Evolutionary conservation across 768 basidiomycete genomes (phyloP).

Genomic region (Pulveroboletus ravenelii): DNA sequence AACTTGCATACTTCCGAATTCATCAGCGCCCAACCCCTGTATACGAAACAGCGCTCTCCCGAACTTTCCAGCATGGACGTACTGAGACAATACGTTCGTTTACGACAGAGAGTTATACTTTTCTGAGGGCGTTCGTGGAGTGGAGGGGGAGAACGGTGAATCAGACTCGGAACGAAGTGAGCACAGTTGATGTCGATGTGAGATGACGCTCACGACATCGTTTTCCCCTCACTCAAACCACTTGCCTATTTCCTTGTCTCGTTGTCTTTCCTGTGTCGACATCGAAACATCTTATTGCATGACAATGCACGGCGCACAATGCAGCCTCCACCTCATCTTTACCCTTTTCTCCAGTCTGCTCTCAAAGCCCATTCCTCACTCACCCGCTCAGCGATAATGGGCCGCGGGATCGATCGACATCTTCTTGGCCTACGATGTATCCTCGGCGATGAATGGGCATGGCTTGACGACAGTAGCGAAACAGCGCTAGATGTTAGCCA

Average conservation of each 20-base stretch:
- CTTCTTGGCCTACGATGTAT: slow-evolving; percentile 77
- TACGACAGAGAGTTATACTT: slow-evolving; percentile 66
- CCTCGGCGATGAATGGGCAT: slow-evolving; percentile 37
- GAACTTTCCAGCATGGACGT: slow-evolving; percentile 80
- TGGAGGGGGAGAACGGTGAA: slow-evolving; percentile 13
- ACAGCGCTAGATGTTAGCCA: neutral
- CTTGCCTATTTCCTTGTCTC: slow-evolving; percentile 23
- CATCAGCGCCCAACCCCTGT: slow-evolving; percentile 78
- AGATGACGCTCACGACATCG: neutral
- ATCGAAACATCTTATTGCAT: neutral
- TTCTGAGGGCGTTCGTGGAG: slow-evolving; percentile 28
- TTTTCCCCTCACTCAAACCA: slow-evolving; percentile 1
- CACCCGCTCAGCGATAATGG: slow-evolving; percentile 73
- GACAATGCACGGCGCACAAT: neutral
- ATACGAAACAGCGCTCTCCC: slow-evolving; percentile 89
- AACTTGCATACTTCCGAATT: slow-evolving; percentile 84
- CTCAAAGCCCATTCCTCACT: slow-evolving; percentile 65
- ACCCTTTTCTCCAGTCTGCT: slow-evolving; percentile 59
- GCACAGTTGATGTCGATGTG: neutral
- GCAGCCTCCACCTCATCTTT: slow-evolving; percentile 27
- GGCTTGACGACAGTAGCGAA: slow-evolving; percentile 19
- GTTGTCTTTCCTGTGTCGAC: neutral
- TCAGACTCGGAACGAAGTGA: slow-evolving; percentile 8
- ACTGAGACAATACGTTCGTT: slow-evolving; percentile 86
- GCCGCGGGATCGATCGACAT: slow-evolving; percentile 86